These are phyloP conservation scores for Coemansia sp. DNA, from an alignment of 192 early-diverging fungal genomes.

Conservation along the genomic window DNA sequence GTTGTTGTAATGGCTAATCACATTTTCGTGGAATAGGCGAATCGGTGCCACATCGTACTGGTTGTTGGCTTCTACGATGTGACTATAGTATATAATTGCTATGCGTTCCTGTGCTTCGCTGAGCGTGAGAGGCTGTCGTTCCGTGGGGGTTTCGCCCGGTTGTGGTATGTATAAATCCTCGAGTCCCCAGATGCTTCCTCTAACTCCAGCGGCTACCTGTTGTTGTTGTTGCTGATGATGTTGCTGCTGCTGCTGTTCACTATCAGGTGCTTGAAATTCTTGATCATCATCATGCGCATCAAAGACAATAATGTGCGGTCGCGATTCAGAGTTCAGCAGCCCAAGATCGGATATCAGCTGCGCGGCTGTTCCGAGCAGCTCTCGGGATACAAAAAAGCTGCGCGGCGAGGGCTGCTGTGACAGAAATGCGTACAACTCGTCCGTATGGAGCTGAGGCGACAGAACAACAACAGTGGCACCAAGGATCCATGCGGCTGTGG, in stretches of 20 bases:
- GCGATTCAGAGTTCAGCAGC: background rate
- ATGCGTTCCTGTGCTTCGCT: constrained; percentile 26
- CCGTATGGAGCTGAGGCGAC: constrained; percentile 7
- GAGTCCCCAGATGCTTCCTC: constrained; percentile 7
- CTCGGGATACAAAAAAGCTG: constrained; percentile 21
- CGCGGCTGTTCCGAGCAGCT: constrained; percentile 2
- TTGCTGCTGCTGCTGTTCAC: background rate
- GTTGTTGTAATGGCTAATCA: constrained; percentile 20
- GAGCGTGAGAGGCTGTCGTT: constrained; percentile 6
- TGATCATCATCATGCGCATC: constrained; percentile 1
- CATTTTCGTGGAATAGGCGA: constrained; percentile 16
- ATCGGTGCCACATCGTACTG: constrained; percentile 1
- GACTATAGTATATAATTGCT: constrained; percentile 21
- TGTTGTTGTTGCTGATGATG: no score
- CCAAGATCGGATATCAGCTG: constrained; percentile 10
- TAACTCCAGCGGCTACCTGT: background rate
- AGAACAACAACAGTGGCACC: constrained; percentile 29
- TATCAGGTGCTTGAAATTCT: background rate
- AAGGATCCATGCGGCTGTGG: constrained; percentile 31
- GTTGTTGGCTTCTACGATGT: background rate
- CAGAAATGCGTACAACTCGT: constrained; percentile 12
- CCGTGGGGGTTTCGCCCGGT: constrained; percentile 1
- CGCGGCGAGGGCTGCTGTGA: constrained; percentile 15
- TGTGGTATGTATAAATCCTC: constrained; percentile 12
- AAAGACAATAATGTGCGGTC: constrained; percentile 11